Evolutionary conservation across 768 basidiomycete genomes (phyloP).

Genomic region (Mycena galopus): DNA sequence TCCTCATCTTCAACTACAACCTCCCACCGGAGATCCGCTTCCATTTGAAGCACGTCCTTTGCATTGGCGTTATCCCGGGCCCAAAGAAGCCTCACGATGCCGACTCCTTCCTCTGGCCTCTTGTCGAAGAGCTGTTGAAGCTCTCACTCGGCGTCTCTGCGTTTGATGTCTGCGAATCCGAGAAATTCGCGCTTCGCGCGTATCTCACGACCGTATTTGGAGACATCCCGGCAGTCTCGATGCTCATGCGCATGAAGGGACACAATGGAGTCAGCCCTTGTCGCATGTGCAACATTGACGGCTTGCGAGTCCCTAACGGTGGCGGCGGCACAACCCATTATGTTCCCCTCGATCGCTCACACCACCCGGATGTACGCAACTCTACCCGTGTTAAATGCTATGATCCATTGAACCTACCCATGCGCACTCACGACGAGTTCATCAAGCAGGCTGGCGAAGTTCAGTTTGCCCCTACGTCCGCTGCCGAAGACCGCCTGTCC

Average conservation of each 20-base stretch:
- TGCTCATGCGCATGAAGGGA: conserved; percentile 36
- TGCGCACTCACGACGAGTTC: conserved; percentile 48
- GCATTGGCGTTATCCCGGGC: conserved; percentile 57
- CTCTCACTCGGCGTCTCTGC: conserved; percentile 50
- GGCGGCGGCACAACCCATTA: conserved; percentile 39
- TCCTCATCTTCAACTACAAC: conserved; percentile 58
- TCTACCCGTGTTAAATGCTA: conserved; percentile 24
- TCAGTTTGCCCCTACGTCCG: conserved; percentile 37
- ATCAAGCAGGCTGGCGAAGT: conserved; percentile 41
- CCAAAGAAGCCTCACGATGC: conserved; percentile 54
- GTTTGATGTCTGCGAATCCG: conserved; percentile 36
- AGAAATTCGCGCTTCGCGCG: conserved; percentile 45
- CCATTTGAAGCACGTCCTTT: conserved; percentile 47
- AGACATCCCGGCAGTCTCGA: conserved; percentile 42
- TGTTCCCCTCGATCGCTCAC: conserved; percentile 41
- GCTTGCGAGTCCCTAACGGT: conserved; percentile 36
- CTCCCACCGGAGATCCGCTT: conserved; percentile 52
- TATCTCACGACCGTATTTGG: conserved; percentile 46
- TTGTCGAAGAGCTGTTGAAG: conserved; percentile 49
- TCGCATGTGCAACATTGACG: conserved; percentile 45
- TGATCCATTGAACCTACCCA: conserved; percentile 49
- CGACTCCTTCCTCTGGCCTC: conserved; percentile 53
- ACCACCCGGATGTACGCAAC: conserved; percentile 36
- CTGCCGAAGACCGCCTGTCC: conserved; percentile 37
- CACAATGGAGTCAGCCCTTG: conserved; percentile 53